phyloP scores from a whole-genome alignment of 345 rosid genomes.

The Jatropha curcas region DNA sequence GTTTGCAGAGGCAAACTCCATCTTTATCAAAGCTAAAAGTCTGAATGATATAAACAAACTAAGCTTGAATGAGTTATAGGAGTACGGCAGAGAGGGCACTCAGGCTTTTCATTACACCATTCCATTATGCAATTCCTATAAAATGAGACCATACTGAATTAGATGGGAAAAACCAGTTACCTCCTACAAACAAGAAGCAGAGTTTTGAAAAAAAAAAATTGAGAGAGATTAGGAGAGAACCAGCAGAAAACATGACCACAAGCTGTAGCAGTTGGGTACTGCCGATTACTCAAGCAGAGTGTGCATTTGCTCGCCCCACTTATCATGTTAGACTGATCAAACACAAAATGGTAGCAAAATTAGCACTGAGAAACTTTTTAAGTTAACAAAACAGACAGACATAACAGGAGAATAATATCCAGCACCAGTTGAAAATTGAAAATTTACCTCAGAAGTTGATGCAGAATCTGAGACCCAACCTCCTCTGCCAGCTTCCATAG shows the following conservation, averaged over 20 bases:
- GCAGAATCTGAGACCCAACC: constrained; percentile 51
- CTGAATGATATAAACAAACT: constrained; percentile 83
- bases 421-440: constrained; percentile 5
- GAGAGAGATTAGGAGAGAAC: constrained; percentile 28
- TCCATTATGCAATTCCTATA: constrained; percentile 95
- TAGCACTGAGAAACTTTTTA: background rate
- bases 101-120: constrained; percentile 98
- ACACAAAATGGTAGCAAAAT: constrained; percentile 4
- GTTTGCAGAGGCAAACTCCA: background rate
- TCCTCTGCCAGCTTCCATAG: constrained; percentile 56
- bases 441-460: constrained; percentile 64
- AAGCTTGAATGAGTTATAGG: constrained; percentile 80
- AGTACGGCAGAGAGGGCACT: constrained; percentile 93
- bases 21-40: constrained; percentile 45
- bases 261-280: constrained; percentile 82
- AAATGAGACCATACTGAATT: background rate
- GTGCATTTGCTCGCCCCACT: constrained; percentile 70
- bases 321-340: constrained; percentile 33
- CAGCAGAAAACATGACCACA: constrained; percentile 97
- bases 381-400: background rate
- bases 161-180: too few species aligned
- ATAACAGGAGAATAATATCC: background rate
- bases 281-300: constrained; percentile 80
- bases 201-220: background rate
- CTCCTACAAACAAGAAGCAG: background rate